Conservation (phyloP, 495 filamentous ascomycete species). For the Aspergillus mulundensis region DNA sequence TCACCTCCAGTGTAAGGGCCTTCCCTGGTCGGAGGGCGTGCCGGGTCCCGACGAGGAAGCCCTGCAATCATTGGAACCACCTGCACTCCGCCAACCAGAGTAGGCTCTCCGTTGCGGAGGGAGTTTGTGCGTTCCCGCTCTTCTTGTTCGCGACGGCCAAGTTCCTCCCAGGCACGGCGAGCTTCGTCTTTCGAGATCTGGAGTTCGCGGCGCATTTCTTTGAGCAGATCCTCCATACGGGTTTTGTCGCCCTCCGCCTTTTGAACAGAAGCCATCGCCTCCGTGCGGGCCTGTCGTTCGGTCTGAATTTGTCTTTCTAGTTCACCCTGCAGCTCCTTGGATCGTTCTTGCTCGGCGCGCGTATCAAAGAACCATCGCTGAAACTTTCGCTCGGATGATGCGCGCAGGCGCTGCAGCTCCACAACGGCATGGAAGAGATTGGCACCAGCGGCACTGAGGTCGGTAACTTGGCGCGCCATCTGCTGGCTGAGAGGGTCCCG, state of each 20-base stretch:
- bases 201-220: constrained; percentile 85
- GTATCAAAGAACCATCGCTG: constrained; percentile 99
- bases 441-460: constrained; percentile 91
- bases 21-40: constrained; percentile 47
- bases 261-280: constrained; percentile 58
- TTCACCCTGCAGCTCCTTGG: constrained; percentile 78
- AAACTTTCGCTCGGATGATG: constrained; percentile 94
- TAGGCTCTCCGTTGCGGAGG: constrained; percentile 82
- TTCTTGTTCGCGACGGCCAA: constrained; percentile 89
- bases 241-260: constrained; percentile 62
- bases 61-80: constrained; percentile 93
- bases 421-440: constrained; percentile 98
- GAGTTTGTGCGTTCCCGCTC: constrained; percentile 87
- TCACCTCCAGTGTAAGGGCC: constrained; percentile 36
- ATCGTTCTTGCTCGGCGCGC: constrained; percentile 77
- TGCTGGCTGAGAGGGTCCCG: constrained; percentile 80
- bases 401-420: constrained; percentile 90
- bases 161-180: constrained; percentile 92
- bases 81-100: constrained; percentile 86
- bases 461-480: constrained; percentile 88
- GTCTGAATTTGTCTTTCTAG: constrained; percentile 67
- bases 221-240: constrained; percentile 68
- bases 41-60: constrained; percentile 57
- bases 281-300: constrained; percentile 65
- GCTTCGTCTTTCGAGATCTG: constrained; percentile 96